Base-by-base conservation (phyloP, 495 filamentous ascomycete species). In the Usnea hakonensis region DNA sequence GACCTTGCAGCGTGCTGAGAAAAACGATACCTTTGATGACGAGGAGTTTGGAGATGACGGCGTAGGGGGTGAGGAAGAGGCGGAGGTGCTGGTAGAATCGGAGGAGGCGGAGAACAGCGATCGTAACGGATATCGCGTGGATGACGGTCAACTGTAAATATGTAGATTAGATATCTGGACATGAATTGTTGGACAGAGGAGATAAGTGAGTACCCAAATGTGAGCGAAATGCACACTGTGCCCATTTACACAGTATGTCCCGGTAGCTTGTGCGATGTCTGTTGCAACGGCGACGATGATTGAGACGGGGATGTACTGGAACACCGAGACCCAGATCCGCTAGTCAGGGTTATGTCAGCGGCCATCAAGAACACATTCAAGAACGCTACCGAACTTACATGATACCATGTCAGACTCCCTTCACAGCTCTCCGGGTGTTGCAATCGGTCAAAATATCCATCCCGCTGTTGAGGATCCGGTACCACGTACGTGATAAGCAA, bases 1-100 rank as follows among this genome's bases (percentile, higher is more conserved):
- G 63, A 65, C 70, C 30, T 13, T 55, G 58, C 33, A 72, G 0
- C 16, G 75, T 72, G 5, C 53, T 61, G 5, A 74, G 55, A 21
- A 72, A 69, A 32, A 77, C 70, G 17, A 77, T 70, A 1, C 71
- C 52, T 46, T 75, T 75, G 57, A 77, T 72, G 0, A 70, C 71
- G 5, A 70, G 21, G 0, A 77, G 65, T 40, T 77, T 77, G 33
- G 58, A 28, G 9, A 75, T 23, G 16, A 69, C 67, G 21, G 69
- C 54, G 55, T 70, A 60, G 5, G 61, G 58, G n/a, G 56, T 46
- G 43, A 75, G 64, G 10, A 71, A 50, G 11, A 33, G 9, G 32
- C 71, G 70, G 19, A 71, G 55, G 5, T 59, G 62, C 8, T 6
- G 32, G 62, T 73, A 76, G 57, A 75, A 72, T 17, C 32, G 50